Evolutionary conservation across 768 basidiomycete species (phyloP), one percentile per base, ranked within the genome.

Genomic region (Tephrocybe sp.): DNA sequence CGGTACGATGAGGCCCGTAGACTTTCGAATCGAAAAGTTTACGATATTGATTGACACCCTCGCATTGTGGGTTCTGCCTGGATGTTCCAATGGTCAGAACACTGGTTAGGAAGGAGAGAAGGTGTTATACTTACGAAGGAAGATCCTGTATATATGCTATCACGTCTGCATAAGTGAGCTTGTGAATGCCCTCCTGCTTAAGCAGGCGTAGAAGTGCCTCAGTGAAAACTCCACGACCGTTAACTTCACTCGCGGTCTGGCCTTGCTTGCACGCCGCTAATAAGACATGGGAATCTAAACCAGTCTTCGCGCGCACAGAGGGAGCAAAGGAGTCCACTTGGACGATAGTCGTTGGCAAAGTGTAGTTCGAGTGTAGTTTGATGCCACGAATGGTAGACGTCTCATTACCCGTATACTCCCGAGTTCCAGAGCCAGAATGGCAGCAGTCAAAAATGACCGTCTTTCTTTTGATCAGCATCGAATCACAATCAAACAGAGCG

Each of bases 381-480:
- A 30, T 4, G 2, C 37, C 20, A 24, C 40, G 45, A 51, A 44
- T 9, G 5, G 7, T 21, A 20, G n/a, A 23, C 10, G 40, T 41
- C 21, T 41, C 17, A 38, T 34, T 18, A 8, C 14, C 36, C 14
- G 32, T 20, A 28, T 4, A 3, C n/a, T 23, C 24, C 20, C 41
- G n/a, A 12, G 23, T 15, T 17, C 48, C 30, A 17, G 38, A 39
- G 8, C 25, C 46, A 4, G 46, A 52, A 25, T 39, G 26, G 23
- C 53, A 50, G 21, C 56, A 57, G 23, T 57, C 56, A 5, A 57
- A 11, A 26, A 57, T 45, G 15, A 54, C 41, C 2, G 56, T 57
- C 56, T 57, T 21, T 40, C 21, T 24, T 38, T 1, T 12, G 14
- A 25, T 14, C 15, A 38, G 7, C 20, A 47, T 44, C 15, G n/a